A percentile compares a stretch with the other conserved stretches of the same genome.
Conservation (phyloP, 1,284 basidiomycete genomes). For the Ganoderma multipileum region DNA sequence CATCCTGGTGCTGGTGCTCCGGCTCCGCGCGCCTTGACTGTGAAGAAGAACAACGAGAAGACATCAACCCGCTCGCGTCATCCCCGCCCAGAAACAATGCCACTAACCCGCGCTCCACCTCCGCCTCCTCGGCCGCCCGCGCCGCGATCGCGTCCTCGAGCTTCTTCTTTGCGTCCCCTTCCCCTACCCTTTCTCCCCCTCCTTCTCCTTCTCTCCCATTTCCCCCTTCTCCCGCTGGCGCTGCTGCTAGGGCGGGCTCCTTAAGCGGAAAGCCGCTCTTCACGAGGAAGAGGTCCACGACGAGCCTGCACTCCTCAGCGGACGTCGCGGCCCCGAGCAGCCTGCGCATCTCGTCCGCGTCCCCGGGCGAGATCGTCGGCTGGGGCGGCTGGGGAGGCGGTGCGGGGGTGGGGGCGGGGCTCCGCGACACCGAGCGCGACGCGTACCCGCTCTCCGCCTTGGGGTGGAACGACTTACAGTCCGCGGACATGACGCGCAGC, state of each 20-base stretch:
- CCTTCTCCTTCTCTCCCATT: background rate
- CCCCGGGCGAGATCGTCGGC: constrained; percentile 42
- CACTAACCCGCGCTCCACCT: constrained; percentile 39
- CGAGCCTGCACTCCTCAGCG: constrained; percentile 83
- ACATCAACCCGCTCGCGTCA: constrained; percentile 22
- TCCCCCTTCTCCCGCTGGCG: background rate
- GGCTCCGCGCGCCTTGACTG: background rate
- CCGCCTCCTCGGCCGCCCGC: constrained; percentile 33
- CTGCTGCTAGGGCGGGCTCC: background rate
- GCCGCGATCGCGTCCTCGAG: constrained; percentile 28
- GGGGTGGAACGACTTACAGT: constrained; percentile 20
- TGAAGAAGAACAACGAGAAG: constrained; percentile 9
- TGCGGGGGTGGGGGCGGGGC: constrained; percentile 26
- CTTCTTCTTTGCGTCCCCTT: constrained; percentile 11
- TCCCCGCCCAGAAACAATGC: constrained; percentile 38
- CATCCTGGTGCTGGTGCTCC: background rate
- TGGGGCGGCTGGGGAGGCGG: constrained; percentile 24
- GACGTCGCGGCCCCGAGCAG: constrained; percentile 76
- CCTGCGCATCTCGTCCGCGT: constrained; percentile 71
- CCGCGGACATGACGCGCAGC: constrained; percentile 16
- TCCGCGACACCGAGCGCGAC: constrained; percentile 27
- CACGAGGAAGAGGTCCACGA: constrained; percentile 82
- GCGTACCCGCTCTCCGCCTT: constrained; percentile 31
- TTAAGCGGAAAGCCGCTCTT: constrained; percentile 54
- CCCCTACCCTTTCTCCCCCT: background rate